Base-by-base conservation (phyloP, 805 yeast species). In the Kuraishia floccosa region DNA sequence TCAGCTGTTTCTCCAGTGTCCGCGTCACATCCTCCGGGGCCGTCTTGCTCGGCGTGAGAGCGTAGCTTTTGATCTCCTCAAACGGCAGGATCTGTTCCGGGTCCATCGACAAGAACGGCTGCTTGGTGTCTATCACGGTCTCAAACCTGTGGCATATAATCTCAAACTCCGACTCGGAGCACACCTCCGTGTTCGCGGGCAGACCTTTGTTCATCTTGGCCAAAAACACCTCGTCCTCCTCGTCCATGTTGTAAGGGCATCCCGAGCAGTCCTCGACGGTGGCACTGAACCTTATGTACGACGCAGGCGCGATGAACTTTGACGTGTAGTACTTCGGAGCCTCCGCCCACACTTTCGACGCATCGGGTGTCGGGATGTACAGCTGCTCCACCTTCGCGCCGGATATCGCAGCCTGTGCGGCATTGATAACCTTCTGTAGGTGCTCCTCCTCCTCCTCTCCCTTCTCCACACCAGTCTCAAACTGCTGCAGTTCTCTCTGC, bases 401-500 rank as follows among this genome's bases (percentile, higher is more conserved):
- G 3, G 50, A 45, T 13, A 82, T 67, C 3, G 77, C 76, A 19
- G 74, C 72, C 31, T 75, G 78, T 2, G 85, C 73, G 10, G 89
- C 89, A 54, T 76, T 76, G 40, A 91, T 78, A 30, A 87, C 96
- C 39, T 80, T 84, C 52, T 89, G 94, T 39, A 91, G 65, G 69
- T 91, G 98, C 25, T 83, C 91, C 54, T 91, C 98, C 44, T 85
- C 94, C 55, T 91, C 98, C 55, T 91, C 98, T 42, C 82, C 85
- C 52, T 91, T 91, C 48, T 91, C 98, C 25, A 91, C 98, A 56
- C 98, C 98, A 5, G 97, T 89, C 46, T 91, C 98, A 27, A 91
- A 72, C 38, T 85, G 84, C 45, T 84, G 85, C 19, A 83, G 57
- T 39, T 89, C 96, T 26, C 97, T 72, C 51, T 81, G 94, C 43